Evolutionary conservation across 2,329 filamentous ascomycete genomes (phyloP), one percentile per base, ranked within the genome.

Genomic region (Cercospora zeina): DNA sequence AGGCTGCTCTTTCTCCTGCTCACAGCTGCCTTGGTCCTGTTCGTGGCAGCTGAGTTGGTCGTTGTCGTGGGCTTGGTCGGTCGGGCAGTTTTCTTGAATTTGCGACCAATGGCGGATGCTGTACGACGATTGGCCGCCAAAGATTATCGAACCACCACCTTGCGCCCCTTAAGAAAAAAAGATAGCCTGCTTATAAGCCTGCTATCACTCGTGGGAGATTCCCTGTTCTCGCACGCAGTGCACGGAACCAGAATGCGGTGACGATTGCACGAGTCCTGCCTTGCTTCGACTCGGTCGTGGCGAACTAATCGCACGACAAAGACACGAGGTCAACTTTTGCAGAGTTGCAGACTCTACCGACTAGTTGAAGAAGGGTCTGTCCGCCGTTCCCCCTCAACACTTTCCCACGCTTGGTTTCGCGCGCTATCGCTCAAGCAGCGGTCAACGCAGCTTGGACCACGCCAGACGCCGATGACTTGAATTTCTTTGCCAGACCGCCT

Each of bases 81-180:
- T 33, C 10, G n/a, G 27, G 30, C 27, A 34, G 27, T 53, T 36
- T 36, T 53, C 50, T 31, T 53, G 30, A 14, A 53, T 53, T 19
- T 53, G 50, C 42, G 21, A 27, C 42, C 42, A 49, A 49, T 49
- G 42, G 42, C 42, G 13, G 42, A 14, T 7, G 21, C 42, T 49
- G 42, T n/a, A 24, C 42, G 42, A n/a, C 42, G 42, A 49, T 49
- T 49, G 42, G 42, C 21, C 42, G 11, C 16, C 10, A 31, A 53
- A 31, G 27, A 53, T 53, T 54, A 36, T 54, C 51, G 51, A 54
- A 54, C 51, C 51, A 54, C 51, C 51, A 54, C 51, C 51, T 54
- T 36, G n/a, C n/a, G 51, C 51, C 19, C 36, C 33, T 14, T 10
- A 54, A 21, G 9, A 16, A 36, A 34, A 34, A 54, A 39, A 34